A percentile compares a stretch with the other conserved stretches of the same genome.
phyloP scores from a whole-genome alignment of 192 early-diverging fungal species.

The Coemansia asiatica region DNA sequence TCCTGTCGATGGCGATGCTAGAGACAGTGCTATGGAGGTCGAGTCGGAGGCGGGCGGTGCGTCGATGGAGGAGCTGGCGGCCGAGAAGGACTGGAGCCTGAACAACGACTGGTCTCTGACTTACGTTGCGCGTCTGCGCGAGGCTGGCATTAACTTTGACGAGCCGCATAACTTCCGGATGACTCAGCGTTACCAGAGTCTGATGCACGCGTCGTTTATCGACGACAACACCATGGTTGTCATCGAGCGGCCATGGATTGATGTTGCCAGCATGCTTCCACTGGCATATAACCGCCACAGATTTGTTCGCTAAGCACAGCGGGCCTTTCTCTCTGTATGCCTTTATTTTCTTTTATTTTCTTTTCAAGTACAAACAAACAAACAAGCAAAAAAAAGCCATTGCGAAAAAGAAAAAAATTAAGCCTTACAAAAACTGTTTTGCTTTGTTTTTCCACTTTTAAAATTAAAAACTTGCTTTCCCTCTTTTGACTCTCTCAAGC shows the following conservation, averaged over 20 bases:
- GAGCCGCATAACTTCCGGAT: constrained; percentile 67
- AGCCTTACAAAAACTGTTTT: too few relatives aligned
- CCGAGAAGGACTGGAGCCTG: constrained; percentile 24
- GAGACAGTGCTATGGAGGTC: constrained; percentile 1
- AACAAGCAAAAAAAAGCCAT: background rate
- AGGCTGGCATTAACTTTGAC: constrained; percentile 53
- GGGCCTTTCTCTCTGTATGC: background rate
- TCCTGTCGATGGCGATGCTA: background rate
- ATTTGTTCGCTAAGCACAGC: constrained; percentile 59
- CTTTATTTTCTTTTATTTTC: background rate
- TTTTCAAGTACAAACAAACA: background rate
- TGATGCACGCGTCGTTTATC: constrained; percentile 79
- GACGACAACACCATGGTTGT: constrained; percentile 74
- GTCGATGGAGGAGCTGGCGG: background rate
- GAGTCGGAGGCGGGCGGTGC: constrained; percentile 13
- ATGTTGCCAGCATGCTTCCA: constrained; percentile 75
- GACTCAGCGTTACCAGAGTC: constrained; percentile 77
- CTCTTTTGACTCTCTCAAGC: too few relatives aligned
- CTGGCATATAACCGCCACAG: constrained; percentile 79
- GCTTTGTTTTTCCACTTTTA: too few relatives aligned
- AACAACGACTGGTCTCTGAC: constrained; percentile 48
- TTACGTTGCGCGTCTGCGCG: constrained; percentile 39
- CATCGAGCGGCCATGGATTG: constrained; percentile 84
- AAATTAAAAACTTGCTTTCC: too few relatives aligned
- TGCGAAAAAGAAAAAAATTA: too few relatives aligned